A percentile compares a stretch with the other conserved stretches of the same genome.
These are phyloP conservation scores for Beauveria sp. DNA, from an alignment of 2,329 filamentous ascomycete species.

Conservation along the genomic window DNA sequence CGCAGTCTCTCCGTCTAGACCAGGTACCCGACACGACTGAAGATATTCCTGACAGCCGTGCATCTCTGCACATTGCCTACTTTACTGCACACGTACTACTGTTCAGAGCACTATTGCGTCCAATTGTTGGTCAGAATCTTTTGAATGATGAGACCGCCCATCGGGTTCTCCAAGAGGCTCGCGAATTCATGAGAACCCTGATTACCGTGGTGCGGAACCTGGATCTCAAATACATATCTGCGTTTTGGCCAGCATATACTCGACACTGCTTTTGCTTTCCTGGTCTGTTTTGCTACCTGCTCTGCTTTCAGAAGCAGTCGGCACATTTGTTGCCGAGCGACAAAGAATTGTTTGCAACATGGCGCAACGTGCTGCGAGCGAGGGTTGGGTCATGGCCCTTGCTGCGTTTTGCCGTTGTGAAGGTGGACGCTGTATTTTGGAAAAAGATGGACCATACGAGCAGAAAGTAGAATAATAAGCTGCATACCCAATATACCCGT, in stretches of 20 bases:
- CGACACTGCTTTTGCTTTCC: constrained; percentile 16
- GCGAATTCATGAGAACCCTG: constrained; percentile 13
- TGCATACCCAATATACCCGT: too few species aligned
- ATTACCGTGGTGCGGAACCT: constrained; percentile 15
- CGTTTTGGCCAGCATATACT: constrained; percentile 17
- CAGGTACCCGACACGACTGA: neutral
- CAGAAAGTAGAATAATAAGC: neutral
- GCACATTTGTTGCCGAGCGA: constrained; percentile 10
- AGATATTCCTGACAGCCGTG: constrained; percentile 11
- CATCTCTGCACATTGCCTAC: constrained; percentile 13
- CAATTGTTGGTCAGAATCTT: constrained; percentile 4
- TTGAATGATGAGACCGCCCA: neutral
- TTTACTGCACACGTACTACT: constrained; percentile 14
- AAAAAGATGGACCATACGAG: constrained; percentile 12
- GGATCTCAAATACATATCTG: constrained; percentile 13
- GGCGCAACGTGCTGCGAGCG: constrained; percentile 16
- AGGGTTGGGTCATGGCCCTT: constrained; percentile 17
- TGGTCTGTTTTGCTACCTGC: constrained; percentile 16
- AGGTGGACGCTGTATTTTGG: constrained; percentile 19
- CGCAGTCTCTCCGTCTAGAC: constrained; percentile 8
- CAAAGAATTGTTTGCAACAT: constrained; percentile 13
- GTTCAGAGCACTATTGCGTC: constrained; percentile 13
- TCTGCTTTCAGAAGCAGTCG: constrained; percentile 13
- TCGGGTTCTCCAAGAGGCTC: constrained; percentile 13
- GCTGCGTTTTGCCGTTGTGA: constrained; percentile 16